Evolutionary conservation across 345 rosid genomes (phyloP).

Genomic region (Gossypium rotundifolium): DNA sequence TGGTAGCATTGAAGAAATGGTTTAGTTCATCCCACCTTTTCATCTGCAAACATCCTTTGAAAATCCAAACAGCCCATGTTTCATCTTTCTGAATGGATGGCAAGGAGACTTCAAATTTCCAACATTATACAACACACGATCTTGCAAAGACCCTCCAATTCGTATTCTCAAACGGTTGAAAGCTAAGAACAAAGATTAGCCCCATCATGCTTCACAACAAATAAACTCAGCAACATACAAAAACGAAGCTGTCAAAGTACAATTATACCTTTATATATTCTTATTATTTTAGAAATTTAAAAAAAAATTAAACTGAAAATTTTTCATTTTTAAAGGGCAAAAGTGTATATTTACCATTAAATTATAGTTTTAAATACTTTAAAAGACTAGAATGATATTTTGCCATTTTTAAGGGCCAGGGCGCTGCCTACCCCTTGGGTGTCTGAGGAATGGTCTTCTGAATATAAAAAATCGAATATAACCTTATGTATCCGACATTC

Average conservation of each 20-base stretch:
- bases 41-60: slow-evolving; percentile 86
- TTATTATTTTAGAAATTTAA: too few species aligned
- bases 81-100: slow-evolving; percentile 56
- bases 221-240: not conserved
- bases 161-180: slow-evolving; percentile 76
- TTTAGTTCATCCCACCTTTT: slow-evolving; percentile 89
- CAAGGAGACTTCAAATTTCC: slow-evolving; percentile 60
- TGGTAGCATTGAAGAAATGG: slow-evolving; percentile 44
- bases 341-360: too few species aligned
- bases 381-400: too few species aligned
- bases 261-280: too few species aligned
- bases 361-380: too few species aligned
- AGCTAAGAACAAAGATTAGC: slow-evolving; percentile 34
- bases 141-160: slow-evolving; percentile 95
- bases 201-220: not conserved
- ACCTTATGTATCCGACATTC: too few species aligned
- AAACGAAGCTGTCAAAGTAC: too few species aligned
- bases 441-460: not conserved
- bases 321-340: too few species aligned
- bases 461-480: too few species aligned
- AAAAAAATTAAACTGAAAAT: too few species aligned
- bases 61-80: slow-evolving; percentile 74
- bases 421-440: too few species aligned
- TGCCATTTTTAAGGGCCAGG: too few species aligned
- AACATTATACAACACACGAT: slow-evolving; percentile 62